Evolutionary conservation across 257 asterid genomes (phyloP).

Genomic region (Nicotiana obtusifolia): DNA sequence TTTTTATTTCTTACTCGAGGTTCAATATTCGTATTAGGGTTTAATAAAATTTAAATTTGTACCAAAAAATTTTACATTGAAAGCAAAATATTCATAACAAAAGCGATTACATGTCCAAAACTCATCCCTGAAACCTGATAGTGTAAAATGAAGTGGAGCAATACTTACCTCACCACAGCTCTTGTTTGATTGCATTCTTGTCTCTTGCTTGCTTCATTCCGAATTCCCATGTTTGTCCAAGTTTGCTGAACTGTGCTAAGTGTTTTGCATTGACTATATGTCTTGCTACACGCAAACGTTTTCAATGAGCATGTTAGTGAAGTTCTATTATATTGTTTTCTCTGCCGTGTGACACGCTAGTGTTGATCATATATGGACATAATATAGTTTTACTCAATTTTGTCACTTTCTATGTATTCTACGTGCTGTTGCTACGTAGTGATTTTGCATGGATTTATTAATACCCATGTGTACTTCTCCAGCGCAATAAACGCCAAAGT

Average conservation of each 20-base stretch:
- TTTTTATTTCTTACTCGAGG: too few species aligned
- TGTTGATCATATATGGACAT: neutral
- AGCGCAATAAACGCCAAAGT: neutral
- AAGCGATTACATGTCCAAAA: too few species aligned
- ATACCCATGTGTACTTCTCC: neutral
- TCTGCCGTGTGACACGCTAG: neutral
- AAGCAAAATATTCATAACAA: too few species aligned
- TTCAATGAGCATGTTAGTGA: neutral
- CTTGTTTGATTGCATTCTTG: neutral
- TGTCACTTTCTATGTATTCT: neutral
- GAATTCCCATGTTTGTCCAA: neutral
- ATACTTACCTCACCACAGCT: too few species aligned
- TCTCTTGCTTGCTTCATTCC: neutral
- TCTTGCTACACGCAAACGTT: neutral
- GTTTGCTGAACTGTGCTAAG: neutral
- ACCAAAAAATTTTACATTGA: accelerated
- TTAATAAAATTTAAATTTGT: too few species aligned
- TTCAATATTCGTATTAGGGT: too few species aligned
- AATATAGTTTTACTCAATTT: neutral
- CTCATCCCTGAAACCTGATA: too few species aligned
- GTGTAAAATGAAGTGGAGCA: too few species aligned
- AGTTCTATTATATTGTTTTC: neutral
- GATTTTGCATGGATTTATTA: neutral
- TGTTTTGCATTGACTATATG: neutral
- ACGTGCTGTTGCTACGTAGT: neutral